These are phyloP conservation scores for Thelonectria rubi DNA, from an alignment of 2,329 filamentous ascomycete species.

Conservation along the genomic window DNA sequence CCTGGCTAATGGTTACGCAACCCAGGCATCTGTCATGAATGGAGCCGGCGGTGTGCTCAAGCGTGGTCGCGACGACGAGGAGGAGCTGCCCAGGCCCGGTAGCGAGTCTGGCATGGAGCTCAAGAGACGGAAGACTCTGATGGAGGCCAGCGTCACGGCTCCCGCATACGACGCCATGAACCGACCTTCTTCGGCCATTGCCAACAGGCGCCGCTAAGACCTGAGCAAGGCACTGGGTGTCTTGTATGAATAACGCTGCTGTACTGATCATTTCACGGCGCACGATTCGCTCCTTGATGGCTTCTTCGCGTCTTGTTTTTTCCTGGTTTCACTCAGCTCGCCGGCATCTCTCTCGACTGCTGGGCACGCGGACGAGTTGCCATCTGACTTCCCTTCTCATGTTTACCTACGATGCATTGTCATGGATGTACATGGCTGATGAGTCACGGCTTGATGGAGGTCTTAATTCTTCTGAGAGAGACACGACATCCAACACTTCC, in stretches of 20 bases:
- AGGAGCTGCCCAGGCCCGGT: conserved; percentile 67
- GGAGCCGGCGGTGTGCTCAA: conserved; percentile 60
- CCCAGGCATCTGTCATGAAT: conserved; percentile 72
- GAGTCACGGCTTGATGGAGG: conserved; percentile 55
- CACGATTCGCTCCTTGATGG: conserved; percentile 33
- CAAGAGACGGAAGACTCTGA: conserved; percentile 83
- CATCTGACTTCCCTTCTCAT: conserved; percentile 48
- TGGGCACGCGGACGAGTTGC: conserved; percentile 51
- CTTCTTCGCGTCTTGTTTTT: conserved; percentile 35
- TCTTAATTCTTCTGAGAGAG: conserved; percentile 45
- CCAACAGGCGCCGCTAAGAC: conserved; percentile 51
- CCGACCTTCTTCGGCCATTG: conserved; percentile 57
- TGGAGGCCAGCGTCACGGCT: conserved; percentile 64
- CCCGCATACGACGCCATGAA: conserved; percentile 61
- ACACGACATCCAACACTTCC: conserved; percentile 37
- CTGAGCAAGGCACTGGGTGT: conserved; percentile 4
- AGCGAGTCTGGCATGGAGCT: conserved; percentile 67
- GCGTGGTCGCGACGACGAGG: conserved; percentile 66
- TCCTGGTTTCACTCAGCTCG: conserved; percentile 43
- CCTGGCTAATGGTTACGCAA: conserved; percentile 70
- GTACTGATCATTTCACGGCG: conserved; percentile 12
- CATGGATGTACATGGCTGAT: conserved; percentile 55
- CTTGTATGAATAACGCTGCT: conserved; percentile 25
- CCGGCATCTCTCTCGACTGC: conserved; percentile 40
- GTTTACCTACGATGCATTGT: conserved; percentile 46